These are phyloP conservation scores for Batkoa obscura DNA, from an alignment of 371 early-diverging fungal species.

Conservation along the genomic window DNA sequence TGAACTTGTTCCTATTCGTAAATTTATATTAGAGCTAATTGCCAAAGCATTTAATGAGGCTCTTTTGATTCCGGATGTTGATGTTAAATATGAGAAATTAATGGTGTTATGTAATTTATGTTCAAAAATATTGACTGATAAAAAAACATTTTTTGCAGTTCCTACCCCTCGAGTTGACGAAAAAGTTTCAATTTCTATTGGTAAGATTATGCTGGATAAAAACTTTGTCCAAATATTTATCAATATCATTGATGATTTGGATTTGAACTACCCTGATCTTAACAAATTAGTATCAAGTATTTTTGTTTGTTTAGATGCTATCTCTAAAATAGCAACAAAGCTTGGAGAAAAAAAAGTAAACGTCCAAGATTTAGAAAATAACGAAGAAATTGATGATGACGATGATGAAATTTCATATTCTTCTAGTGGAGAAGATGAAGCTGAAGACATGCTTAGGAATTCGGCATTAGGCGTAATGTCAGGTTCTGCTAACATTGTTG, in stretches of 20 bases:
- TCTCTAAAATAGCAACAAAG: slow-evolving; percentile 74
- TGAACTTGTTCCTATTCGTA: slow-evolving; percentile 39
- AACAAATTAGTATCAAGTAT: slow-evolving; percentile 49
- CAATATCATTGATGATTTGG: slow-evolving; percentile 59
- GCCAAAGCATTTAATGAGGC: slow-evolving; percentile 39
- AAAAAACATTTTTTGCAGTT: slow-evolving; percentile 10
- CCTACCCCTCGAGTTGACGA: slow-evolving; percentile 23
- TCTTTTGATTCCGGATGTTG: slow-evolving; percentile 24
- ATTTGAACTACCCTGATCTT: slow-evolving; percentile 72
- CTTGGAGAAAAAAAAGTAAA: slow-evolving; percentile 45
- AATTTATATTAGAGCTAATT: slow-evolving; percentile 40
- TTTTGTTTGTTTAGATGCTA: slow-evolving; percentile 67
- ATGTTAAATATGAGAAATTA: slow-evolving; percentile 44
- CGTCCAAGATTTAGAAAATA: slow-evolving; percentile 51
- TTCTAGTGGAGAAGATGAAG: slow-evolving; percentile 22
- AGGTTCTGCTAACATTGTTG: slow-evolving; percentile 13
- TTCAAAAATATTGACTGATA: slow-evolving; percentile 32
- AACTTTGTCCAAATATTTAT: slow-evolving; percentile 65
- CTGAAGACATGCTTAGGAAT: slow-evolving; percentile 28
- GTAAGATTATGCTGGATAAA: slow-evolving; percentile 80
- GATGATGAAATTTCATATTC: slow-evolving; percentile 21
- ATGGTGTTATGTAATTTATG: slow-evolving; percentile 51
- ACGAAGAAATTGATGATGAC: slow-evolving; percentile 24
- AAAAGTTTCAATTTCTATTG: slow-evolving; percentile 35
- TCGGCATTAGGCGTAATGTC: slow-evolving; percentile 29